These are phyloP conservation scores for Stagonosporopsis rhizophila DNA, from an alignment of 2,329 filamentous ascomycete species.

Conservation along the genomic window DNA sequence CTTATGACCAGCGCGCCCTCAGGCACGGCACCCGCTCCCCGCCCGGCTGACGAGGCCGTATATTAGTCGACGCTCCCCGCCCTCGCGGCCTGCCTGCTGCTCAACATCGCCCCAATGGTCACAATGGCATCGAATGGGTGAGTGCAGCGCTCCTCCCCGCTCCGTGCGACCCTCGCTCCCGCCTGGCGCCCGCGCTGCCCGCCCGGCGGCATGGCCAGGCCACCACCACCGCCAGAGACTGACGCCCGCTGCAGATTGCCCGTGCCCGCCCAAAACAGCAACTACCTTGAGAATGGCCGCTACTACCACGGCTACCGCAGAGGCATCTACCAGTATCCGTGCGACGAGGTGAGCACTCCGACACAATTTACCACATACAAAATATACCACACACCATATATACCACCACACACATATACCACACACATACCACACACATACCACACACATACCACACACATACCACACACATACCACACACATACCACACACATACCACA, in stretches of 20 bases:
- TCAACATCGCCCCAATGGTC: constrained; percentile 48
- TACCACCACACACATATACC: too few relatives aligned
- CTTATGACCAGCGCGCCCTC: constrained; percentile 12
- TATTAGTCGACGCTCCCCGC: constrained; percentile 29
- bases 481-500: too few relatives aligned
- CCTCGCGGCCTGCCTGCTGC: constrained; percentile 31
- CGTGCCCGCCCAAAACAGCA: constrained; percentile 51
- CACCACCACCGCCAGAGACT: not conserved
- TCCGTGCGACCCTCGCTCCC: constrained; percentile 38
- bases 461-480: too few relatives aligned
- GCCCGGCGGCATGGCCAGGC: not conserved
- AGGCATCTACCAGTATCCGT: constrained; percentile 77
- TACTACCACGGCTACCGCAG: constrained; percentile 72
- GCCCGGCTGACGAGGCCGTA: constrained; percentile 22
- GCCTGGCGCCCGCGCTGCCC: too few relatives aligned
- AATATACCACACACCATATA: too few relatives aligned
- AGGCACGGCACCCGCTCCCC: constrained; percentile 13
- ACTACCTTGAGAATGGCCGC: constrained; percentile 70
- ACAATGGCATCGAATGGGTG: constrained; percentile 55
- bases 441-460: too few relatives aligned
- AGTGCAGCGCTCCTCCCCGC: constrained; percentile 43
- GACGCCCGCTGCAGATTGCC: constrained; percentile 38
- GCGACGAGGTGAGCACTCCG: constrained; percentile 68
- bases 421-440: too few relatives aligned
- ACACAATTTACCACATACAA: too few relatives aligned